Evolutionary conservation across 495 filamentous ascomycete genomes (phyloP).

Genomic region (Gamarada debralockiae): DNA sequence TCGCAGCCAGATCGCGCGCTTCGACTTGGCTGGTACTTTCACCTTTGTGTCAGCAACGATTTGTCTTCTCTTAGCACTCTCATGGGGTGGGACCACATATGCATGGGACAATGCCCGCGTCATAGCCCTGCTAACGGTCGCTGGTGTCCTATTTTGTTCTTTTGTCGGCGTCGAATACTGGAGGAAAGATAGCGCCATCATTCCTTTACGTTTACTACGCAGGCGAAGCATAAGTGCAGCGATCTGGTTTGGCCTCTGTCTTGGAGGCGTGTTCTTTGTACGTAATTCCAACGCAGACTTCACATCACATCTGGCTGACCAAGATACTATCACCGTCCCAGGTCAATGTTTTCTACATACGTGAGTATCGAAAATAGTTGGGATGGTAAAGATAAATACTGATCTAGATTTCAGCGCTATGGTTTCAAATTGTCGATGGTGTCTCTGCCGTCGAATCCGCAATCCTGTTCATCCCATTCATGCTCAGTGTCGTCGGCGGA

Average conservation of each 20-base stretch:
- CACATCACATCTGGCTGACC: too few species aligned
- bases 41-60: slow-evolving; percentile 55
- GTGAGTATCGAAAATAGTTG: too few species aligned
- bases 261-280: slow-evolving; percentile 59
- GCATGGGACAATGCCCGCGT: slow-evolving; percentile 63
- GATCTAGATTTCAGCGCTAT: slow-evolving; percentile 68
- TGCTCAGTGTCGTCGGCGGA: slow-evolving; percentile 34
- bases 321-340: too few species aligned
- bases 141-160: slow-evolving; percentile 55
- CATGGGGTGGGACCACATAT: slow-evolving; percentile 80
- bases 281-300: too few species aligned
- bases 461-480: slow-evolving; percentile 47
- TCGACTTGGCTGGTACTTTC: slow-evolving; percentile 47
- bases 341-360: too few species aligned
- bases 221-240: slow-evolving; percentile 58
- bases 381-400: too few species aligned
- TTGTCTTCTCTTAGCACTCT: slow-evolving; percentile 73
- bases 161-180: slow-evolving; percentile 64
- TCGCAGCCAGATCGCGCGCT: slow-evolving; percentile 17
- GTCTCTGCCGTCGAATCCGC: slow-evolving; percentile 24
- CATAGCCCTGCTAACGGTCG: slow-evolving; percentile 69
- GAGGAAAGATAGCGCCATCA: slow-evolving; percentile 63
- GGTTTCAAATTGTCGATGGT: slow-evolving; percentile 77
- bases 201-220: slow-evolving; percentile 60
- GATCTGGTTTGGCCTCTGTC: slow-evolving; percentile 45